These are phyloP conservation scores for Alternaria arborescens DNA, from an alignment of 2,329 filamentous ascomycete genomes.

Conservation along the genomic window DNA sequence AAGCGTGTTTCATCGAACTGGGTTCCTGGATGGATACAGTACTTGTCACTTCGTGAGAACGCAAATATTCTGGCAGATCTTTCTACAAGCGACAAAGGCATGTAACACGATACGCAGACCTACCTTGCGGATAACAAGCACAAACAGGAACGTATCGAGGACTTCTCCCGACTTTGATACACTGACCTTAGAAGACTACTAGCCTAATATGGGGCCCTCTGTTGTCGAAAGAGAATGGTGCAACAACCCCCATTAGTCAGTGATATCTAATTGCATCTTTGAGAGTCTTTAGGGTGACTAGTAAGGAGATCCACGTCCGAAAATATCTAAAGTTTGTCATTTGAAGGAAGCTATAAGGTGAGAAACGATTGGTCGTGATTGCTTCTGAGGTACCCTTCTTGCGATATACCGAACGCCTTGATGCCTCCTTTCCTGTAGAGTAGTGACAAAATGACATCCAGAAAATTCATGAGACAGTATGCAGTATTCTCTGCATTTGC, in stretches of 20 bases:
- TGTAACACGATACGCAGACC: neutral
- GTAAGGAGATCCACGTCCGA: neutral
- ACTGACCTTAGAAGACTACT: neutral
- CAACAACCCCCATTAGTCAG: neutral
- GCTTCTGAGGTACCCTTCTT: neutral
- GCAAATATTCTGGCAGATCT: neutral
- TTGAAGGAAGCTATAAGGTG: neutral
- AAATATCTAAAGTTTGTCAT: fast-evolving
- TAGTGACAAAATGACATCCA: neutral
- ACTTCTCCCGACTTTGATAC: neutral
- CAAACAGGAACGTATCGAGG: neutral
- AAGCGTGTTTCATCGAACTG: neutral
- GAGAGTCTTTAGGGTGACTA: neutral
- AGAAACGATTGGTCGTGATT: neutral
- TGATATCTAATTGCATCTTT: fast-evolving
- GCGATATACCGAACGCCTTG: neutral
- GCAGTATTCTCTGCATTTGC: neutral
- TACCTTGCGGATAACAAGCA: neutral
- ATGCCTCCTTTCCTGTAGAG: neutral
- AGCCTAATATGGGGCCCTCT: neutral
- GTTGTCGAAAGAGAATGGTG: neutral
- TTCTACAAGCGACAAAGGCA: neutral
- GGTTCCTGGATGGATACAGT: no score
- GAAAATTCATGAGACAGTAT: neutral
- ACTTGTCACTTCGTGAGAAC: neutral